Evolutionary conservation across 2,329 filamentous ascomycete species (phyloP).

Genomic region (Dothiorella sarmentorum): DNA sequence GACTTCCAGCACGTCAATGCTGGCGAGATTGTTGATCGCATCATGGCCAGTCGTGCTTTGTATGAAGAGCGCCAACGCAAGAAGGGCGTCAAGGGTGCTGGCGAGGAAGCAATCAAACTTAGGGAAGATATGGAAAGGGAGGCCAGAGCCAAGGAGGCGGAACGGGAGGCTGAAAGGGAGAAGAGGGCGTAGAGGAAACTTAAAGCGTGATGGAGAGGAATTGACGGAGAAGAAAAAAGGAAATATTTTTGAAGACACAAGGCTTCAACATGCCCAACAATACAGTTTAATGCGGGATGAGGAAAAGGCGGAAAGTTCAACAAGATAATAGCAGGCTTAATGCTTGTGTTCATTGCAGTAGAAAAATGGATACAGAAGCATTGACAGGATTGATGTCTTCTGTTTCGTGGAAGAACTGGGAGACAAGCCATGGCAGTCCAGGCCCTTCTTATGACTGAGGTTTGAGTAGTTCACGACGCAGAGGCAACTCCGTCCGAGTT

Average conservation of each 20-base stretch:
- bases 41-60: slow-evolving; percentile 77
- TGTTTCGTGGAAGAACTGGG: background rate
- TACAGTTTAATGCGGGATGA: background rate
- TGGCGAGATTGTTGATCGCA: slow-evolving; percentile 84
- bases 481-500: background rate
- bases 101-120: slow-evolving; percentile 55
- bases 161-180: slow-evolving; percentile 9
- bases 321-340: slow-evolving; percentile 7
- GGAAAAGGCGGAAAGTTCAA: background rate
- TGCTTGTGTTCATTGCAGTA: background rate
- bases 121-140: slow-evolving; percentile 39
- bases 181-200: background rate
- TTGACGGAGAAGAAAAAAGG: background rate
- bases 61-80: slow-evolving; percentile 90
- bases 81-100: slow-evolving; percentile 81
- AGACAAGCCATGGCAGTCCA: background rate
- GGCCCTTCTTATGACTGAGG: background rate
- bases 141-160: slow-evolving; percentile 20
- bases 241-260: background rate
- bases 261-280: slow-evolving; percentile 9
- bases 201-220: background rate
- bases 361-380: background rate
- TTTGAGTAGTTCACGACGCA: background rate
- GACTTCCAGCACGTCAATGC: slow-evolving; percentile 85
- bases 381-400: background rate